Base-by-base conservation (phyloP, 108 stramenopile species). In the Pseudonitzschia multistriata region DNA sequence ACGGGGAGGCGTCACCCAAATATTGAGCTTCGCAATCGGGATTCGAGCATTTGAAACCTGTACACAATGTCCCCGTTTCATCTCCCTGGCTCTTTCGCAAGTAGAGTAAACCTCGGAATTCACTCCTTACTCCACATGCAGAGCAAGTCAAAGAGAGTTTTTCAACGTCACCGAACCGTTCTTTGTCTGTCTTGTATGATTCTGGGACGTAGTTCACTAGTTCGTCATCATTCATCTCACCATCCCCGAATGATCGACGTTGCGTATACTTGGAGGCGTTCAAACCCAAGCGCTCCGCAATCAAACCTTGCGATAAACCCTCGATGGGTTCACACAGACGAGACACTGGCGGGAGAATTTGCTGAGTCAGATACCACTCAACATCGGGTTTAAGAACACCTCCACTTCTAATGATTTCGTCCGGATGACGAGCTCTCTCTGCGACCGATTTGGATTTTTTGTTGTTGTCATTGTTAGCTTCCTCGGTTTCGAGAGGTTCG, bases 321-420 rank as follows among this genome's bases (percentile, higher is more conserved):
- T 98, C 97, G 74, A 99, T 99, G 28, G 98, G 97, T 76, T 98
- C 99, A 62, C 97, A 98, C 33, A 99, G 87, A 81, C 99, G 97
- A 61, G 93, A 81, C 8, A 97, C 89, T 15, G 97, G 97, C 19
- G 97, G 99, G 19, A 98, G 83, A 69, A 99, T 97, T 81, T 99
- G 99, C 74, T 97, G 92, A 34, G 90, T 78, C 68, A 99, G 76
- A 75, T 99, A 99, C 98, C 98, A 99, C 66, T 98, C 96, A 15
- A 95, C 86, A 70, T 97, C 96, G 29, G 92, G 87, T 49, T 83
- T 81, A 28, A 95, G 79, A 49, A 68, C 80, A 11, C 96, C 96
- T 17, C 68, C 79, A 74, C 88, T 93, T 55, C 96, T 89, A 8
- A 48, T 67, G 50, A 98, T 87, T 70, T 98, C 97, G 40, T 98